phyloP scores from a whole-genome alignment of 2,329 filamentous ascomycete genomes.

The Alternaria sp. region DNA sequence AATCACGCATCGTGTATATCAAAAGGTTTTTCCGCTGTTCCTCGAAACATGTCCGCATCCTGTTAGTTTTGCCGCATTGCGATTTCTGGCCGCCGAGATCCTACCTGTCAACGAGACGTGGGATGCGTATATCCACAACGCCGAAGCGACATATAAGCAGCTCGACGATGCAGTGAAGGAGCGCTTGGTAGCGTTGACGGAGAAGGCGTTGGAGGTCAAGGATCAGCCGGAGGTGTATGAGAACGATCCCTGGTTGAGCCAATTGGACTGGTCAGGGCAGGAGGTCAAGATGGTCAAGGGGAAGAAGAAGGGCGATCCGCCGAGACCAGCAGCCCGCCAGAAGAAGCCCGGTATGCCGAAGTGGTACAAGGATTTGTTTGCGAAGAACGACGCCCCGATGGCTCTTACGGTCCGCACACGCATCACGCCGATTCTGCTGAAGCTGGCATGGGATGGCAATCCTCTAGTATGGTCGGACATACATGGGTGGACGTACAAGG shows the following conservation, averaged over 20 bases:
- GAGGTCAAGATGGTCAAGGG: constrained; percentile 90
- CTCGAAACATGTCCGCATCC: constrained; percentile 91
- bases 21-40: constrained; percentile 90
- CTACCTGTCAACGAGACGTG: constrained; percentile 87
- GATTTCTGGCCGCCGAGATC: constrained; percentile 92
- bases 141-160: constrained; percentile 82
- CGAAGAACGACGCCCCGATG: constrained; percentile 71
- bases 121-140: constrained; percentile 81
- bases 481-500: constrained; percentile 90
- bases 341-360: constrained; percentile 94
- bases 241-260: constrained; percentile 87
- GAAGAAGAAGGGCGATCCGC: constrained; percentile 83
- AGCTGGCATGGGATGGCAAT: constrained; percentile 85
- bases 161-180: constrained; percentile 79
- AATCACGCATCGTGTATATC: constrained; percentile 92
- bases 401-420: constrained; percentile 84
- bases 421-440: constrained; percentile 82
- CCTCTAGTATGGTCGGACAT: constrained; percentile 93
- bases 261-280: constrained; percentile 95
- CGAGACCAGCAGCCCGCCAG: constrained; percentile 78
- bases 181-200: constrained; percentile 73
- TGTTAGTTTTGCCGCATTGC: constrained; percentile 92
- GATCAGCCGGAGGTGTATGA: constrained; percentile 71
- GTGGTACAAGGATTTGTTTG: constrained; percentile 94
- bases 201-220: constrained; percentile 79